Percentiles rank a stretch among this genome's conserved stretches.
phyloP scores from a whole-genome alignment of 2,329 filamentous ascomycete species.

The Trichoderma guizhouense region DNA sequence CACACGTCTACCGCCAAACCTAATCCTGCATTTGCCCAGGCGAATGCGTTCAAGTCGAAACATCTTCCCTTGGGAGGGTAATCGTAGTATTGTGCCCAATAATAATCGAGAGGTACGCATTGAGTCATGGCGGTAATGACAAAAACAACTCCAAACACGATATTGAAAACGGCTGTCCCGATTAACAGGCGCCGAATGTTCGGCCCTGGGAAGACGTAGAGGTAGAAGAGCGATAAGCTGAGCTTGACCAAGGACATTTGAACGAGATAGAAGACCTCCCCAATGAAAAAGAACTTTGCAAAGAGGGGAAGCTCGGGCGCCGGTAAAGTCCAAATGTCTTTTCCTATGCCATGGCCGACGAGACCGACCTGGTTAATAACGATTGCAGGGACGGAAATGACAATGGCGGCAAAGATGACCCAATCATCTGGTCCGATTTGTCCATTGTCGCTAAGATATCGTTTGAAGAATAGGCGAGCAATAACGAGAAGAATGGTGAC shows the following conservation, averaged over 20 bases:
- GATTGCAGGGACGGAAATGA: constrained; percentile 23
- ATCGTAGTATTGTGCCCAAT: constrained; percentile 43
- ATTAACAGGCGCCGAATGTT: constrained; percentile 32
- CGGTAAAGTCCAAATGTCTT: constrained; percentile 34
- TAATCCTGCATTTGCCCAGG: constrained; percentile 42
- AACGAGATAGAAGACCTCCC: constrained; percentile 39
- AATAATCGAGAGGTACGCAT: constrained; percentile 38
- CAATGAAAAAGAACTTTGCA: constrained; percentile 30
- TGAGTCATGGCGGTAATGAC: constrained; percentile 35
- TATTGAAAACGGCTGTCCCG: constrained; percentile 32
- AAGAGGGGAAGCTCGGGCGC: constrained; percentile 26
- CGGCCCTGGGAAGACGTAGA: constrained; percentile 38
- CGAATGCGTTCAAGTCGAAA: constrained; percentile 38
- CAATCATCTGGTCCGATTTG: constrained; percentile 33
- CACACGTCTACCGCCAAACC: constrained; percentile 42
- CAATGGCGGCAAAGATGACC: constrained; percentile 25
- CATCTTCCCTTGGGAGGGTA: constrained; percentile 37
- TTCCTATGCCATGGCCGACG: constrained; percentile 29
- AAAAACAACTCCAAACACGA: constrained; percentile 31
- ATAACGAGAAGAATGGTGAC: constrained; percentile 21
- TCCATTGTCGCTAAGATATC: constrained; percentile 28
- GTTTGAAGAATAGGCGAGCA: constrained; percentile 24
- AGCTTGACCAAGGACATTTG: constrained; percentile 39
- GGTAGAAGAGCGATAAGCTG: constrained; percentile 42
- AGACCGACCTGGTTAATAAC: constrained; percentile 26